phyloP scores from a whole-genome alignment of 257 asterid species.

The Misopates orontium region DNA sequence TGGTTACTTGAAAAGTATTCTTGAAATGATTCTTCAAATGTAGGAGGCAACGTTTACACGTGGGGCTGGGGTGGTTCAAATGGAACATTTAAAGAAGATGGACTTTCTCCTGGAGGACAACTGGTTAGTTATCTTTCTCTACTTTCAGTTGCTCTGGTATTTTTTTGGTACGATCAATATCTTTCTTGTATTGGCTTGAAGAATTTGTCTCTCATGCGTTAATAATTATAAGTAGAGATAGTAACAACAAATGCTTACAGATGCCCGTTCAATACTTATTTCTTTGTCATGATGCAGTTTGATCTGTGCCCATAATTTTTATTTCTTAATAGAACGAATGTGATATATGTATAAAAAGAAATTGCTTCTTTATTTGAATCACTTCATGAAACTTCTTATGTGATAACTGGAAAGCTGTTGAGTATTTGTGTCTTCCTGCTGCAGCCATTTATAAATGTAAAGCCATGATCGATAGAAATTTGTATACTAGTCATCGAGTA shows the following conservation, averaged over 20 bases:
- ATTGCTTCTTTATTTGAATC: no score
- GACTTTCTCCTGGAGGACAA: conserved; percentile 97
- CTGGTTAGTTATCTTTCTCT: conserved; percentile 53
- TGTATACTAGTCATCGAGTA: neutral
- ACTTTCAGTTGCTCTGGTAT: neutral
- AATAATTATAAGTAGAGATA: no score
- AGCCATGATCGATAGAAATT: no score
- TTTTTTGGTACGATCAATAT: neutral
- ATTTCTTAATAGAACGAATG: neutral
- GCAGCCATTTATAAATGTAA: no score
- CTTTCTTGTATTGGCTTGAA: no score
- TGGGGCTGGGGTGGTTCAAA: conserved; percentile 99
- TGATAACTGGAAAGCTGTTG: no score
- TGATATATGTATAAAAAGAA: neutral
- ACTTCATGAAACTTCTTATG: no score
- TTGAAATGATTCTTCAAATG: conserved; percentile 21
- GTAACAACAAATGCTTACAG: no score
- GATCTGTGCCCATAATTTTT: neutral
- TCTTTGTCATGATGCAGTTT: neutral
- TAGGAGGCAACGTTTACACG: conserved; percentile 78
- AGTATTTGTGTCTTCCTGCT: no score
- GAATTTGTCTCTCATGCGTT: no score
- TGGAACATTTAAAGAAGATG: conserved; percentile 86
- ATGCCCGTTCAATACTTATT: neutral
- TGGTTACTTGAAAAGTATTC: conserved; percentile 1